Evolutionary conservation across 768 basidiomycete species (phyloP), one percentile per base, ranked within the genome.

Genomic region (Rhodocollybia butyracea): DNA sequence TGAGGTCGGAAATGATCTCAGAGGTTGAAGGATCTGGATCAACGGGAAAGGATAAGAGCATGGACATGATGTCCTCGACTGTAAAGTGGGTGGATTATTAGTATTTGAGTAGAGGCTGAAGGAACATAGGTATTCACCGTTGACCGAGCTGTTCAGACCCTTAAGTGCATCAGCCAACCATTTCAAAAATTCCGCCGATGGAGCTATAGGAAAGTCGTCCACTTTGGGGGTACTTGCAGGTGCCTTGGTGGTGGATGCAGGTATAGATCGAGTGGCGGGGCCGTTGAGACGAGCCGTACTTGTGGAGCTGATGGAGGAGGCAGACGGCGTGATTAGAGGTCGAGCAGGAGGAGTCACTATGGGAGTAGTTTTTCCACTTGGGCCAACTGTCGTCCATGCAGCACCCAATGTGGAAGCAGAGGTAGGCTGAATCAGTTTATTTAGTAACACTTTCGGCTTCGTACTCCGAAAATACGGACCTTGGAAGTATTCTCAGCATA

Each of bases 11-110:
- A 60, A 99, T 98, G 66, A 97, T 87, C 71, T 99, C 97, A 41
- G 84, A 72, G 0, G 89, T 92, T 15, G 83, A 84, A 61, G 83
- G 74, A 62, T 89, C 91, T 19, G 89, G 91, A 60, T 98, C 94
- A 48, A 98, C 71, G 3, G 96, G 91, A 77, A 99, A 98, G 1
- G 90, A 86, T 24, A 99, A 81, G 22, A 99, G 76, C 93, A 98
- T 96, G 43, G 90, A 87, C 65, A 93, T 86, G 66, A 98, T 94
- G 62, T 98, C 97, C 68, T 98, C 97, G 51, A 96, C 95, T 97
- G 54, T 17, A 6, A 24, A n/a, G n/a, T n/a, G n/a, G n/a, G 5
- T 10, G 8, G 43, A 55, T n/a, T 40, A 60, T 42, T 21, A 30
- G 58, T 56, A n/a, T n/a, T 34, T 31, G 51, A 31, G 24, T 31